Base-by-base conservation (phyloP, 371 early-diverging fungal species). In the Rhizomucor pusillus region DNA sequence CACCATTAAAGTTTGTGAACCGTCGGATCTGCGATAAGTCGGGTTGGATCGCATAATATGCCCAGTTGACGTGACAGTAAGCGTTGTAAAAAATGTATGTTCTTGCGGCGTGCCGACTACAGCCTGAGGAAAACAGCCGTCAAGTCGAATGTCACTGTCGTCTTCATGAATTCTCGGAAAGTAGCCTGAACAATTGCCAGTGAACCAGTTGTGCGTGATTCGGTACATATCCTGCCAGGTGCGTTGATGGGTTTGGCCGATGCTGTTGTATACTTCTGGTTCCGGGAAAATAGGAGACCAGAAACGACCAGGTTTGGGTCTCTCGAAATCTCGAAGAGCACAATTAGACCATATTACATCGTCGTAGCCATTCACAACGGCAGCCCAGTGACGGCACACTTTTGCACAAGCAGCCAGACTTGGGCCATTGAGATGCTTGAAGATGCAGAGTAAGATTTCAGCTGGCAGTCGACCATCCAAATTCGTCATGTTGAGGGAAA, bases 191-290 rank as follows among this genome's bases (percentile, higher is more conserved):
- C 71, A 71, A 33, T 67, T 60, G 1, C 80, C 80, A 1, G 45
- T 66, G 41, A 76, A 74, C 84, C 84, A 83, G 52, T 81, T 80
- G n/a, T 62, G 59, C 2, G 75, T 79, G 43, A 73, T 65, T 13
- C 77, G 67, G 45, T 83, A 83, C 59, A 81, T 67, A 43, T 75
- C 77, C 47, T 73, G 75, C 81, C 81, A 81, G 11, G 52, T 56
- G 47, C 50, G 36, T 5, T 57, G 41, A 3, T 34, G 35, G n/a
- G 13, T 60, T 40, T 39, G 23, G 50, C 3, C 54, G 33, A 63
- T 55, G 24, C 25, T 34, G 29, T 58, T 56, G 29, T 57, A 33
- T 23, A 35, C 41, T 24, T 56, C 53, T 16, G 70, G 70, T 35
- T 65, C 50, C 9, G 75, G 78, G 43, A 78, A 70, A 19, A 62